Conservation (phyloP, 2,329 filamentous ascomycete species). For the Apiospora malaysiana region DNA sequence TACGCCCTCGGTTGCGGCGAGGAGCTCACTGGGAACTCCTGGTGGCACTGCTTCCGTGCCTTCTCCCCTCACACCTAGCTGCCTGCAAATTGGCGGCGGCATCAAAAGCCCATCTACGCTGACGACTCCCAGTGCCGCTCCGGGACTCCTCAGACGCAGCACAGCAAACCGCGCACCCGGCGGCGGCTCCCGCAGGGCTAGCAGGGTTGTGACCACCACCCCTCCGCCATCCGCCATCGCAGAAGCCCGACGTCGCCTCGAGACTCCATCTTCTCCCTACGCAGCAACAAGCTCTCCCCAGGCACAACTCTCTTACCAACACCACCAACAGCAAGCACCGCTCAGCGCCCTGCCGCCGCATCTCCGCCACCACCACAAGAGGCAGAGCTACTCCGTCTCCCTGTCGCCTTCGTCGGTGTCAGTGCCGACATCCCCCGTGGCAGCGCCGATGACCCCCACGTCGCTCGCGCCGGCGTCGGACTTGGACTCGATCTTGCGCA, state of each 20-base stretch:
- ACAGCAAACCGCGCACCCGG: not conserved
- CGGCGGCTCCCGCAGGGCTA: not conserved
- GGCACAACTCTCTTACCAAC: not conserved
- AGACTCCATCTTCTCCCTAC: not conserved
- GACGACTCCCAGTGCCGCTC: not conserved
- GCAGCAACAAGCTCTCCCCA: not conserved
- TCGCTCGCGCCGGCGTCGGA: not conserved
- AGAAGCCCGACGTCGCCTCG: not conserved
- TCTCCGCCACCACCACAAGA: not conserved
- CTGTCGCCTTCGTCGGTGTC: too few relatives aligned
- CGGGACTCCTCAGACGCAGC: not conserved
- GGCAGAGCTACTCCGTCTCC: not conserved
- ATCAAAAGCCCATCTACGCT: not conserved
- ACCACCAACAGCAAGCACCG: not conserved
- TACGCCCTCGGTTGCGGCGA: not conserved
- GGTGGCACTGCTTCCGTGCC: not conserved
- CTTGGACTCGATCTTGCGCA: not conserved
- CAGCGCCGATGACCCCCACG: not conserved
- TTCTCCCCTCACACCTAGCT: not conserved
- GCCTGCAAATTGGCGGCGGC: not conserved
- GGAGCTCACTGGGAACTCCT: not conserved
- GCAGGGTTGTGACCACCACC: not conserved
- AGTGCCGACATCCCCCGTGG: not conserved
- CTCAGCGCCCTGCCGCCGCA: not conserved
- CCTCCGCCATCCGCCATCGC: not conserved